A percentile compares a stretch with the other conserved stretches of the same genome.
Evolutionary conservation across 192 early-diverging fungal genomes (phyloP).

Genomic region (Backusella tuberculispora): DNA sequence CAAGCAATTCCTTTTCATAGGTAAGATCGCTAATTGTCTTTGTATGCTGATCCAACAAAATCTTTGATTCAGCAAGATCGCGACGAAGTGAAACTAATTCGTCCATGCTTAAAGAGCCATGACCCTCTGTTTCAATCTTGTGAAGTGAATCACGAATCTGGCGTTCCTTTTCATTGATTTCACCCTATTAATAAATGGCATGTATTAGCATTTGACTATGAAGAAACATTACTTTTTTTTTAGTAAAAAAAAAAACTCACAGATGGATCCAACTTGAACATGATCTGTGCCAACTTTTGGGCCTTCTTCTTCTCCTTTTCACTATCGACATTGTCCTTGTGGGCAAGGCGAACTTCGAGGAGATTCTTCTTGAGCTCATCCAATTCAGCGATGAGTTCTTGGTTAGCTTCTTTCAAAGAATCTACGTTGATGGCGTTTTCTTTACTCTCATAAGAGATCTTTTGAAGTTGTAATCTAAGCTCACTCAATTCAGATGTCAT

Average conservation of each 20-base stretch:
- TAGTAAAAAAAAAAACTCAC: conserved; percentile 38
- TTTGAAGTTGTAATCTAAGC: conserved; percentile 85
- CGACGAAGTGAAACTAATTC: conserved; percentile 72
- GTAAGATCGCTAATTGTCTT: conserved; percentile 66
- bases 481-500: conserved; percentile 75
- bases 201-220: not conserved
- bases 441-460: conserved; percentile 85
- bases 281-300: conserved; percentile 89
- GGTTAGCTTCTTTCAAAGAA: conserved; percentile 83
- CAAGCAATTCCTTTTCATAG: conserved; percentile 62
- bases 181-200: conserved; percentile 32
- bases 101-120: conserved; percentile 55
- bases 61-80: conserved; percentile 74
- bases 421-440: conserved; percentile 90
- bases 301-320: conserved; percentile 83
- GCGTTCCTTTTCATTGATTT: conserved; percentile 79
- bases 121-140: conserved; percentile 61
- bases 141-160: conserved; percentile 76
- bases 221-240: not conserved
- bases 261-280: conserved; percentile 83
- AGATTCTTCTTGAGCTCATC: conserved; percentile 76
- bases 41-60: conserved; percentile 65
- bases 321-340: conserved; percentile 58
- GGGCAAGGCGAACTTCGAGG: conserved; percentile 53
- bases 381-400: conserved; percentile 75